phyloP scores from a whole-genome alignment of 805 yeast species.

The Wickerhamiella shivajii region DNA sequence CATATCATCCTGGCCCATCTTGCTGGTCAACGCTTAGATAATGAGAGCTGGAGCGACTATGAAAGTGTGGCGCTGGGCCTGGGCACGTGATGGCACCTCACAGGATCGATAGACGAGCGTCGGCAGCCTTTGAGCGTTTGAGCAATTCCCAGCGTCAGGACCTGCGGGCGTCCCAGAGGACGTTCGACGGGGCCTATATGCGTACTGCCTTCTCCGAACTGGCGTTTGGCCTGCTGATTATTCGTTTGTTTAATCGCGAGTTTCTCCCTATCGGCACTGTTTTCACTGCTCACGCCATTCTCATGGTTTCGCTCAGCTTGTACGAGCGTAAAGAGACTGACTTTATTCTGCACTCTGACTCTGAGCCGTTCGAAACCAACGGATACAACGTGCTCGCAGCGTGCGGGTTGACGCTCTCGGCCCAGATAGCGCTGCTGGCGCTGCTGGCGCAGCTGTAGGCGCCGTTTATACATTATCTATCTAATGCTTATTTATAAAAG shows the following conservation, averaged over 20 bases:
- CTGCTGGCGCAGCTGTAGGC: conserved; percentile 27
- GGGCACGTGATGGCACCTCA: too few species aligned
- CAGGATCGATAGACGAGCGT: too few species aligned
- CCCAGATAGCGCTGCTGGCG: conserved; percentile 38
- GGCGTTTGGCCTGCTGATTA: conserved; percentile 47
- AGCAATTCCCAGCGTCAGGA: conserved; percentile 20
- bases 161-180: conserved; percentile 55
- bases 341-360: conserved; percentile 10
- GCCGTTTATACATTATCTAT: too few species aligned
- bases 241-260: conserved; percentile 48
- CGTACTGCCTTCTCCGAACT: conserved; percentile 57
- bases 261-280: conserved; percentile 54
- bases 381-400: conserved; percentile 47
- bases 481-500: conserved; percentile 65
- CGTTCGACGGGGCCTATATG: conserved; percentile 73
- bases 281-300: conserved; percentile 44
- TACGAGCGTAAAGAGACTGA: conserved; percentile 19
- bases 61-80: too few species aligned
- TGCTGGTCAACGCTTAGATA: too few species aligned
- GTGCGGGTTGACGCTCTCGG: conserved; percentile 33
- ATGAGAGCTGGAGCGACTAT: too few species aligned
- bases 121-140: conserved; percentile 4
- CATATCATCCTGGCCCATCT: conserved; percentile 9
- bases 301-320: conserved; percentile 30
- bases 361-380: conserved; percentile 34